Evolutionary conservation across 2,329 filamentous ascomycete genomes (phyloP), one percentile per base, ranked within the genome.

Genomic region (Sporothrix brasiliensis): DNA sequence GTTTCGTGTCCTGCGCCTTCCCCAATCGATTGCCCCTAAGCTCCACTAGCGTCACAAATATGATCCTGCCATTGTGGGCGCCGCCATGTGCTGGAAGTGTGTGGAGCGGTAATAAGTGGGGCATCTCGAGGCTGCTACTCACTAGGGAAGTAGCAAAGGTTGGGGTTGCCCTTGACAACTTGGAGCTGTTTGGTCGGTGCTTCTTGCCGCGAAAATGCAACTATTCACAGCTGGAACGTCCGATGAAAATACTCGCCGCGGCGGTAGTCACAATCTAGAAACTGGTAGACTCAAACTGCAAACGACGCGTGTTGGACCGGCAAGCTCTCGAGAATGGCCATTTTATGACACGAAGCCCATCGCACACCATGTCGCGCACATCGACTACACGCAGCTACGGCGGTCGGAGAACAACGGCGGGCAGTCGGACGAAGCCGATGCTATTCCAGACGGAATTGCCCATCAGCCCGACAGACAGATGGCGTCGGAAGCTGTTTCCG

Each of bases 391-490:
- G 84, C 2, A 84, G 81, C 70, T 88, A 87, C 78, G 86, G 86
- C 71, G 86, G 84, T 47, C 67, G 58, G 72, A 44, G 58, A 63
- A 63, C 53, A 11, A 79, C 79, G 58, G 79, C 63, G 9, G 47
- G 80, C 41, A 85, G 80, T 71, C 82, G 82, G 58, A 79, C 83
- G 34, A 84, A 80, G 71, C 79, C 81, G 21, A 81, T 85, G 54
- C 80, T 83, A 27, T 77, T 86, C 58, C 86, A 87, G 73, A 82
- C 82, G 24, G 83, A 86, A 74, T 77, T 87, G 10, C 84, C 85
- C 0, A 81, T 82, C 70, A 86, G 83, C 58, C 86, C 86, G 3
- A 72, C 82, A 67, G 81, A 83, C 63, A 77, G 74, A 67, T 68
- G 69, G 63, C 72, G 65, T 16, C 50, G 68, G 16, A 21, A 34